A percentile compares a stretch with the other conserved stretches of the same genome.
phyloP scores from a whole-genome alignment of 2,329 filamentous ascomycete species.

The Colletotrichum theobromicola region DNA sequence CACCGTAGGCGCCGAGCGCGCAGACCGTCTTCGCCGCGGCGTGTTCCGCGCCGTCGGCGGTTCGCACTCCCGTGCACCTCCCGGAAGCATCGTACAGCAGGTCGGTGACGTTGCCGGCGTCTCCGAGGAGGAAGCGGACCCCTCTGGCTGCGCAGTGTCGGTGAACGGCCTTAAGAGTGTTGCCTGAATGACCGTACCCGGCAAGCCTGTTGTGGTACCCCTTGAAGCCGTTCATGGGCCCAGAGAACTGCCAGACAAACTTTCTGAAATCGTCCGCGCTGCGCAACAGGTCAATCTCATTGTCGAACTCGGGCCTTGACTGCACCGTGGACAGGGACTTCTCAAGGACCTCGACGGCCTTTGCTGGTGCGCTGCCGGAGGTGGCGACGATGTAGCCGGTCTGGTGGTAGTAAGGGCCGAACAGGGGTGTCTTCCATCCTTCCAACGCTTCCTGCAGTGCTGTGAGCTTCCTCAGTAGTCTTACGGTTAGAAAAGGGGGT shows the following conservation, averaged over 20 bases:
- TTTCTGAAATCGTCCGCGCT: constrained; percentile 43
- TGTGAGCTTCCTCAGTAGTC: constrained; percentile 22
- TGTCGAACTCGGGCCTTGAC: constrained; percentile 33
- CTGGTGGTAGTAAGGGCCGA: constrained; percentile 54
- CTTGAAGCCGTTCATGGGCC: constrained; percentile 55
- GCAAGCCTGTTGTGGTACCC: constrained; percentile 64
- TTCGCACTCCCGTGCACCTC: not conserved
- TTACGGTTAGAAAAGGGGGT: not conserved
- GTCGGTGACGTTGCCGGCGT: not conserved
- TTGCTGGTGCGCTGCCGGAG: constrained; percentile 50
- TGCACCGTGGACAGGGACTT: constrained; percentile 45
- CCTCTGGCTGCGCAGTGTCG: constrained; percentile 39
- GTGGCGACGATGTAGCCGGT: constrained; percentile 50
- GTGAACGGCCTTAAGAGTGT: constrained; percentile 54
- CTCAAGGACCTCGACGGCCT: constrained; percentile 51
- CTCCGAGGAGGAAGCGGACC: constrained; percentile 40
- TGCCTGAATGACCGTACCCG: constrained; percentile 61
- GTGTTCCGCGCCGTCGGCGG: not conserved
- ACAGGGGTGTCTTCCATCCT: constrained; percentile 57
- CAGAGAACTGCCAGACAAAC: constrained; percentile 51
- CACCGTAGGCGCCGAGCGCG: constrained; percentile 55
- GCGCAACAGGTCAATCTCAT: constrained; percentile 30
- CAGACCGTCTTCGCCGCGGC: constrained; percentile 40
- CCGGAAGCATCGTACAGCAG: not conserved
- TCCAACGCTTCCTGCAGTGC: constrained; percentile 50